A percentile compares a stretch with the other conserved stretches of the same genome.
Conservation (phyloP, 176 grass and related monocot genomes). For the Chloris gayana region DNA sequence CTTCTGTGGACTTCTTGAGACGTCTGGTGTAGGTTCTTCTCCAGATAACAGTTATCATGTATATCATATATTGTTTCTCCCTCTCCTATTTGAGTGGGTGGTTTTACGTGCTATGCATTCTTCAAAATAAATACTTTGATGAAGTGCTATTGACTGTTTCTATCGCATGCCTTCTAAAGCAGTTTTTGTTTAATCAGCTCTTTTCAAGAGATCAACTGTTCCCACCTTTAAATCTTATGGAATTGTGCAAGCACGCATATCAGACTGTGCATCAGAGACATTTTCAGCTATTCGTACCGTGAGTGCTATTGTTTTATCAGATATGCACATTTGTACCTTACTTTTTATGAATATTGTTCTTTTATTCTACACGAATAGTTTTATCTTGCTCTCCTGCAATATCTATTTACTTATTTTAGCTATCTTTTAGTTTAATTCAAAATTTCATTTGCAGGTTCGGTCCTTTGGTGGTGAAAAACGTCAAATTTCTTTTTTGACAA, state of each 20-base stretch:
- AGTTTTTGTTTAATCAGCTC: slow-evolving; percentile 59
- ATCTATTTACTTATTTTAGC: slow-evolving; percentile 15
- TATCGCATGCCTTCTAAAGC: neutral
- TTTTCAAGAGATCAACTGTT: slow-evolving; percentile 98
- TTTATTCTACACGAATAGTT: slow-evolving; percentile 5
- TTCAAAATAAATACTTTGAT: slow-evolving; percentile 13
- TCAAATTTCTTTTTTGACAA: slow-evolving; percentile 86
- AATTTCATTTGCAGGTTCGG: slow-evolving; percentile 67
- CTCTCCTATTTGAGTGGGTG: neutral
- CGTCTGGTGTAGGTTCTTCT: too few relatives aligned
- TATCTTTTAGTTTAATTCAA: slow-evolving; percentile 40
- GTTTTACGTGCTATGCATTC: neutral
- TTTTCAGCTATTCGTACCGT: slow-evolving; percentile 97
- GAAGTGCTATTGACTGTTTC: slow-evolving; percentile 19
- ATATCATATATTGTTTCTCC: slow-evolving; percentile 13
- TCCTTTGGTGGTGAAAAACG: slow-evolving; percentile 93
- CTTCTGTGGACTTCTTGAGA: too few relatives aligned
- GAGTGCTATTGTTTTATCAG: slow-evolving; percentile 47
- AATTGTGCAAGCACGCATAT: slow-evolving; percentile 86
- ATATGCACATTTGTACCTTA: neutral
- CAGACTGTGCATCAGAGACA: slow-evolving; percentile 90
- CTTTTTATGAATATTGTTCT: slow-evolving; percentile 25
- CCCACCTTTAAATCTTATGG: slow-evolving; percentile 87
- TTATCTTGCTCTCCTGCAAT: slow-evolving; percentile 18
- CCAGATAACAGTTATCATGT: neutral